phyloP scores from a whole-genome alignment of 2,329 filamentous ascomycete genomes.

The Trematosphaeria pertusa region DNA sequence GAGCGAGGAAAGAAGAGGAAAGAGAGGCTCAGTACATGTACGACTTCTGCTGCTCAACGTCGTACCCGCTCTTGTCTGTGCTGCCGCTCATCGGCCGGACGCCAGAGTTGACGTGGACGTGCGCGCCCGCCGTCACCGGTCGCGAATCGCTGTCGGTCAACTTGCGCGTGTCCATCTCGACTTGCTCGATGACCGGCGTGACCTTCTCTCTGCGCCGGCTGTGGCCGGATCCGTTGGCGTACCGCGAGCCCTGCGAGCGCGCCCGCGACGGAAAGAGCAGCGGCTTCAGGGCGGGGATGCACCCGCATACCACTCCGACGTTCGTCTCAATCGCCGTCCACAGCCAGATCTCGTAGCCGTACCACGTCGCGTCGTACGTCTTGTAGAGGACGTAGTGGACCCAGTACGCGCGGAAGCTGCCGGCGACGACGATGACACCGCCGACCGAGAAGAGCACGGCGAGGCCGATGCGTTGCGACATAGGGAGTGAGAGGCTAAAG shows the following conservation, averaged over 20 bases:
- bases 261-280: constrained; percentile 46
- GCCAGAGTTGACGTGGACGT: constrained; percentile 24
- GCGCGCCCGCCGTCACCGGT: constrained; percentile 26
- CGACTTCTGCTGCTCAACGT: constrained; percentile 45
- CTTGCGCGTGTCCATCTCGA: constrained; percentile 44
- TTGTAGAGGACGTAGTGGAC: constrained; percentile 53
- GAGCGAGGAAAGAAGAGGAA: constrained; percentile 19
- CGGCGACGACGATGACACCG: constrained; percentile 55
- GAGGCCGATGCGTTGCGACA: constrained; percentile 52
- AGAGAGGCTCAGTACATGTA: constrained; percentile 41
- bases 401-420: constrained; percentile 56
- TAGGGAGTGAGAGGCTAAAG: constrained; percentile 53
- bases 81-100: constrained; percentile 43
- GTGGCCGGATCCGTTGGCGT: constrained; percentile 38
- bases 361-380: constrained; percentile 57
- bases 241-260: constrained; percentile 35
- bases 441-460: constrained; percentile 54
- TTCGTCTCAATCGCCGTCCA: constrained; percentile 55
- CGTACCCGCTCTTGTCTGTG: constrained; percentile 44
- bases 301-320: constrained; percentile 54
- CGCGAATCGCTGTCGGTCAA: constrained; percentile 35
- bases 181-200: constrained; percentile 39
- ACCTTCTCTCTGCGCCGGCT: constrained; percentile 42
- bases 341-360: constrained; percentile 51
- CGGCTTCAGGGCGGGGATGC: constrained; percentile 53